These are phyloP conservation scores for Arthrinium puccinioides DNA, from an alignment of 2,329 filamentous ascomycete species.

Conservation along the genomic window DNA sequence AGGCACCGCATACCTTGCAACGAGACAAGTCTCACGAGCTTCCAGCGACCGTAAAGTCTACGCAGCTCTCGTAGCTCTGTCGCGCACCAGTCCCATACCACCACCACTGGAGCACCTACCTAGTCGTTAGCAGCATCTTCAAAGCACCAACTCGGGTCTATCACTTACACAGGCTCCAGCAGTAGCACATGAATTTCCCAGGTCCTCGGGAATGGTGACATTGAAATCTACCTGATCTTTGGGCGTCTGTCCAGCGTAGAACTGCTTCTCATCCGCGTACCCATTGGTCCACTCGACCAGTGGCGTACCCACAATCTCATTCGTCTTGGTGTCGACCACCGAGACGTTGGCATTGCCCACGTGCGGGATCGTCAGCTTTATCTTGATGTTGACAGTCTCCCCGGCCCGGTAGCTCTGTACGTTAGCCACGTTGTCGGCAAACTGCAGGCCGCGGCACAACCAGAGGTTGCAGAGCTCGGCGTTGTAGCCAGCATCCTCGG, in stretches of 20 bases:
- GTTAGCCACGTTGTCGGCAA: constrained; percentile 43
- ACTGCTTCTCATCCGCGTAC: constrained; percentile 36
- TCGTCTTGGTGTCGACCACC: constrained; percentile 40
- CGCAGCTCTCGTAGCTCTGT: constrained; percentile 13
- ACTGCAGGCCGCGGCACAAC: constrained; percentile 53
- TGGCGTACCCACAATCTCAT: constrained; percentile 38
- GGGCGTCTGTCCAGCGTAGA: constrained; percentile 32
- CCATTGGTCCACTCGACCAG: constrained; percentile 34
- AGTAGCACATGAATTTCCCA: constrained; percentile 33
- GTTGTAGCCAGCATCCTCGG: constrained; percentile 32
- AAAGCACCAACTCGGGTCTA: not conserved
- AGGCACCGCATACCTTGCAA: too few relatives aligned
- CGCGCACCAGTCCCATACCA: constrained; percentile 34
- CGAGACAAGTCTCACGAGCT: not conserved
- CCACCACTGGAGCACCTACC: constrained; percentile 41
- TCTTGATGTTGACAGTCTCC: constrained; percentile 32
- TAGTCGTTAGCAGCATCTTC: not conserved
- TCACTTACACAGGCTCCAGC: constrained; percentile 37
- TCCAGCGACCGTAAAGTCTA: constrained; percentile 9
- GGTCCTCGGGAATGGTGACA: constrained; percentile 44
- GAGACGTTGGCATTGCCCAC: constrained; percentile 47
- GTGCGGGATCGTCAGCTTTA: constrained; percentile 44
- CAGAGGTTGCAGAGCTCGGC: constrained; percentile 46
- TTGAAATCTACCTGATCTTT: constrained; percentile 39
- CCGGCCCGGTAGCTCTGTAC: constrained; percentile 44